Evolutionary conservation across 805 yeast genomes (phyloP).

Genomic region (Pichia exigua): DNA sequence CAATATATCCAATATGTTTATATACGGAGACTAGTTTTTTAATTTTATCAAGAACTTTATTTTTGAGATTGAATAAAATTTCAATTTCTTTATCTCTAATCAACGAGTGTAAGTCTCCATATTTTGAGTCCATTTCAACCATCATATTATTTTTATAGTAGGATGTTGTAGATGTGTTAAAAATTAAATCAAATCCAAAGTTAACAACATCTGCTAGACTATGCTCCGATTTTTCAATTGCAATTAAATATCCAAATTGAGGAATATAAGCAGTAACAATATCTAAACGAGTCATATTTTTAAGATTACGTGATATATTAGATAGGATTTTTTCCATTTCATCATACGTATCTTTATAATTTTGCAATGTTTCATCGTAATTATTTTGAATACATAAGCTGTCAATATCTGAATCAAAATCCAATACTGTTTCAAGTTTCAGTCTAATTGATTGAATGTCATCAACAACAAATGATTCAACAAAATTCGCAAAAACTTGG

Average conservation of each 20-base stretch:
- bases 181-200: constrained; percentile 29
- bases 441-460: constrained; percentile 10
- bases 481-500: constrained; percentile 13
- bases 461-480: constrained; percentile 8
- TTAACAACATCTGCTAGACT: background rate
- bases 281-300: background rate
- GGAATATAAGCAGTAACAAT: constrained; percentile 34
- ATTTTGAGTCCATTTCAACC: constrained; percentile 28
- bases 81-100: constrained; percentile 38
- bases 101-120: constrained; percentile 36
- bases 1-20: constrained; percentile 28
- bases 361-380: constrained; percentile 24
- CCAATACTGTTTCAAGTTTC: constrained; percentile 26
- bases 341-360: constrained; percentile 20
- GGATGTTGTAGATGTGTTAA: constrained; percentile 29
- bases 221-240: constrained; percentile 15
- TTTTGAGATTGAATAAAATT: constrained; percentile 27
- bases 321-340: constrained; percentile 28
- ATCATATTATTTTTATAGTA: constrained; percentile 31
- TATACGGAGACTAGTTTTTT: constrained; percentile 16
- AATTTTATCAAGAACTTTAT: constrained; percentile 13
- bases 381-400: constrained; percentile 26
- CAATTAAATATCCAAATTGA: constrained; percentile 36
- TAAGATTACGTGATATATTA: constrained; percentile 16
- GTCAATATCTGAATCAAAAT: constrained; percentile 28